Evolutionary conservation across 176 grass and related monocot species (phyloP).

Genomic region (Carex kokanica): DNA sequence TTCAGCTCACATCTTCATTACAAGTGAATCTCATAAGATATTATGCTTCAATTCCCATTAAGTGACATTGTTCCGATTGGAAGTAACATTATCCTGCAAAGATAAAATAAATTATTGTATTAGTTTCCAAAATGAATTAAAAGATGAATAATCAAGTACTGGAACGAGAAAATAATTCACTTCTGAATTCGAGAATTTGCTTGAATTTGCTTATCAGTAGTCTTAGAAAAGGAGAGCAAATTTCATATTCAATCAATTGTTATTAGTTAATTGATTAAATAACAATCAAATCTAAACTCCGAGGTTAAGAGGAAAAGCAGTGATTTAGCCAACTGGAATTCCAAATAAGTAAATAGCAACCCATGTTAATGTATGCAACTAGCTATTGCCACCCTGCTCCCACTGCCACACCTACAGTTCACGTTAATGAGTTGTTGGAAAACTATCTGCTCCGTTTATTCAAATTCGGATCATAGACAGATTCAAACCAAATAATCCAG

Average conservation of each 20-base stretch:
- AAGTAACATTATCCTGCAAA: not conserved
- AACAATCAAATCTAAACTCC: conserved; percentile 46
- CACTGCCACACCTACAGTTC: conserved; percentile 61
- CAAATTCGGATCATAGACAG: too few relatives aligned
- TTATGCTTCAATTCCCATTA: not conserved
- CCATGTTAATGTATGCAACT: conserved; percentile 70
- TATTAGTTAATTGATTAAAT: not conserved
- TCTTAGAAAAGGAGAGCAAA: not conserved
- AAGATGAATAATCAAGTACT: not conserved
- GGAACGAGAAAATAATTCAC: conserved; percentile 2
- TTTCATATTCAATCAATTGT: not conserved
- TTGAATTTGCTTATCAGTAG: not conserved
- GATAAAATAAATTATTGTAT: not conserved
- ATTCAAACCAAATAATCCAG: too few relatives aligned
- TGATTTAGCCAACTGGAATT: conserved; percentile 50
- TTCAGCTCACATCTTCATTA: not conserved
- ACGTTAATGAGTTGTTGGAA: not conserved
- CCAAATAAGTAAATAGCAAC: conserved; percentile 78
- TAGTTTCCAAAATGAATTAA: not conserved
- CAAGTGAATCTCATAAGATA: not conserved
- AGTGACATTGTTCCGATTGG: too few relatives aligned
- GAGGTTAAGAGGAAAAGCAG: conserved; percentile 44
- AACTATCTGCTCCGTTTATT: too few relatives aligned
- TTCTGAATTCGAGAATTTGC: conserved; percentile 49
- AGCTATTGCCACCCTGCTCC: conserved; percentile 90